Evolutionary conservation across 2,329 filamentous ascomycete species (phyloP).

Genomic region (Aspergillus felis): DNA sequence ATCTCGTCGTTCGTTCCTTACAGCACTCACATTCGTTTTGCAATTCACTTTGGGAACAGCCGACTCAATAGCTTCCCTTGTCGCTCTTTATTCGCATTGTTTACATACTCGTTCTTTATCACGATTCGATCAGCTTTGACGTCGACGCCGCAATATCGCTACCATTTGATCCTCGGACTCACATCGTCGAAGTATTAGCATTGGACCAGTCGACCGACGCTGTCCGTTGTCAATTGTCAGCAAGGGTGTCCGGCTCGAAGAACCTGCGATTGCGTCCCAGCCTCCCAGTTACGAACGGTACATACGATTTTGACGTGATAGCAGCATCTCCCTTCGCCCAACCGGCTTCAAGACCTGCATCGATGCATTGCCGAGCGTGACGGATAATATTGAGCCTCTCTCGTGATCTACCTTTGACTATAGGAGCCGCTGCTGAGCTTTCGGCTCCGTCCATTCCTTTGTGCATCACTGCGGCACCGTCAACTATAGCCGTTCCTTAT

Average conservation of each 20-base stretch:
- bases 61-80: conserved; percentile 16
- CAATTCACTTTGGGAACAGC: conserved; percentile 10
- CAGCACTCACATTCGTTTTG: conserved; percentile 23
- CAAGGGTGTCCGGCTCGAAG: neutral
- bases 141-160: neutral
- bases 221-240: neutral
- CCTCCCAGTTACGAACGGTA: neutral
- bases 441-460: conserved; percentile 23
- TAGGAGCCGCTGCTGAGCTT: conserved; percentile 13
- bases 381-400: conserved; percentile 4
- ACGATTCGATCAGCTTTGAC: conserved; percentile 3
- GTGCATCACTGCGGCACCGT: conserved; percentile 6
- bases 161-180: neutral
- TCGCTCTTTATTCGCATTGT: conserved; percentile 24
- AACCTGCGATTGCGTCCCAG: conserved; percentile 2
- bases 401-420: conserved; percentile 3
- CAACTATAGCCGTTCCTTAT: conserved; percentile 7
- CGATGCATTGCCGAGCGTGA: neutral
- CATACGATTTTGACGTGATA: neutral
- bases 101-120: conserved; percentile 7
- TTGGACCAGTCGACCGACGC: neutral
- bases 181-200: conserved; percentile 1
- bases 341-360: neutral
- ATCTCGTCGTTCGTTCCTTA: conserved; percentile 26
- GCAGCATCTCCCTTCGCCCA: neutral